phyloP scores from a whole-genome alignment of 176 grass and related monocot genomes.

The Oryza australiensis region DNA sequence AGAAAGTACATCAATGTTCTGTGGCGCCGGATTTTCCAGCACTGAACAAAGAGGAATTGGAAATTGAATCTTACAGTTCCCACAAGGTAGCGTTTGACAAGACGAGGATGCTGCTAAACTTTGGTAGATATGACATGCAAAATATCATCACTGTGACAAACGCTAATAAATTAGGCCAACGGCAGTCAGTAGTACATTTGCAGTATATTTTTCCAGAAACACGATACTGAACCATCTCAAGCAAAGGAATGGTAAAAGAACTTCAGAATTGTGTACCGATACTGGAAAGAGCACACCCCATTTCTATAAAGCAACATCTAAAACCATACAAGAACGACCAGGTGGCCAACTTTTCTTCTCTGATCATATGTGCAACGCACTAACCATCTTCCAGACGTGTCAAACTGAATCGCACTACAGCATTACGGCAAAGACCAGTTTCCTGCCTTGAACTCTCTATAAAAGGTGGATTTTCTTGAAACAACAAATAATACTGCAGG shows the following conservation, averaged over 20 bases:
- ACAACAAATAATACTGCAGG: constrained; percentile 88
- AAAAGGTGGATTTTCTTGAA: constrained; percentile 78
- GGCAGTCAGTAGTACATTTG: background rate
- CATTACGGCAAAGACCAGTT: constrained; percentile 77
- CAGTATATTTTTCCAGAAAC: background rate
- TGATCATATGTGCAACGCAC: background rate
- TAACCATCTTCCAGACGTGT: background rate
- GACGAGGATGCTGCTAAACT: background rate
- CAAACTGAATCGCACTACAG: background rate
- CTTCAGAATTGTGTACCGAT: background rate
- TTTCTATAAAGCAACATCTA: background rate
- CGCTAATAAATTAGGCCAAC: background rate
- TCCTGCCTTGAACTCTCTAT: constrained; percentile 69
- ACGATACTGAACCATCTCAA: background rate
- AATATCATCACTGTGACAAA: background rate
- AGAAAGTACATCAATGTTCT: background rate
- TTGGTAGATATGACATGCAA: background rate
- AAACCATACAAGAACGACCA: background rate
- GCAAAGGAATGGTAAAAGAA: background rate
- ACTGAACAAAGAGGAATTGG: background rate
- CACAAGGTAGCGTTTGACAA: background rate
- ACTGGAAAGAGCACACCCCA: background rate
- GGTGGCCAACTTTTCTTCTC: background rate
- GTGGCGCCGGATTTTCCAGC: background rate
- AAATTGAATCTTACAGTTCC: background rate